These are phyloP conservation scores for Podospora fimiseda DNA, from an alignment of 495 filamentous ascomycete genomes.

Conservation along the genomic window DNA sequence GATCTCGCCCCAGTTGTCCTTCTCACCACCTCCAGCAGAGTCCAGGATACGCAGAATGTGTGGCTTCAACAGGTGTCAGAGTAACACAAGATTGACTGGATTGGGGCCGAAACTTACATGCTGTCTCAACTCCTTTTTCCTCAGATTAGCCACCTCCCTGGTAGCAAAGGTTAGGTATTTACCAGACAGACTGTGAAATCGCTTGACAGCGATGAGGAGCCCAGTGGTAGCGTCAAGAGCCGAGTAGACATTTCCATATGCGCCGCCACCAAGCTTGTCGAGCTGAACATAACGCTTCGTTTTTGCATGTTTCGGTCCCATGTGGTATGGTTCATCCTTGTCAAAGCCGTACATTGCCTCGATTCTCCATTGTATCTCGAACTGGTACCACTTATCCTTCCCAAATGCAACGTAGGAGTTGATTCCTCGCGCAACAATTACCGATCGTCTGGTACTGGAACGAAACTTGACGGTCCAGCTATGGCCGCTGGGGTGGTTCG, in stretches of 20 bases:
- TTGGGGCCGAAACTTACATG: conserved; percentile 17
- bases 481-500: conserved; percentile 1
- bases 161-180: conserved; percentile 27
- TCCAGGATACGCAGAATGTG: conserved; percentile 28
- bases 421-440: conserved; percentile 25
- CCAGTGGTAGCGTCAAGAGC: conserved; percentile 22
- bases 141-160: conserved; percentile 26
- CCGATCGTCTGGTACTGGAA: conserved; percentile 9
- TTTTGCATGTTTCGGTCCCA: conserved; percentile 19
- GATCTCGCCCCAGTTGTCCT: conserved; percentile 25
- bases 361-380: conserved; percentile 22
- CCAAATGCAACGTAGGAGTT: conserved; percentile 28
- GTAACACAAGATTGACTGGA: neutral
- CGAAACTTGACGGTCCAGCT: conserved; percentile 18
- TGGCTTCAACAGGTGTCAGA: neutral
- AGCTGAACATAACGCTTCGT: conserved; percentile 21
- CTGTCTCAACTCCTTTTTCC: conserved; percentile 15
- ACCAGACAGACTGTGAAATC: conserved; percentile 26
- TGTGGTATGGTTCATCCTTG: conserved; percentile 15
- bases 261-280: conserved; percentile 22
- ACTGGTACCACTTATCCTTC: conserved; percentile 21
- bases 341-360: conserved; percentile 20
- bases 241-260: conserved; percentile 26
- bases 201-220: conserved; percentile 27
- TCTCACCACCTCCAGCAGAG: conserved; percentile 9